A percentile compares a stretch with the other conserved stretches of the same genome.
Conservation (phyloP, 2,329 filamentous ascomycete species). For the Botrytis aclada region DNA sequence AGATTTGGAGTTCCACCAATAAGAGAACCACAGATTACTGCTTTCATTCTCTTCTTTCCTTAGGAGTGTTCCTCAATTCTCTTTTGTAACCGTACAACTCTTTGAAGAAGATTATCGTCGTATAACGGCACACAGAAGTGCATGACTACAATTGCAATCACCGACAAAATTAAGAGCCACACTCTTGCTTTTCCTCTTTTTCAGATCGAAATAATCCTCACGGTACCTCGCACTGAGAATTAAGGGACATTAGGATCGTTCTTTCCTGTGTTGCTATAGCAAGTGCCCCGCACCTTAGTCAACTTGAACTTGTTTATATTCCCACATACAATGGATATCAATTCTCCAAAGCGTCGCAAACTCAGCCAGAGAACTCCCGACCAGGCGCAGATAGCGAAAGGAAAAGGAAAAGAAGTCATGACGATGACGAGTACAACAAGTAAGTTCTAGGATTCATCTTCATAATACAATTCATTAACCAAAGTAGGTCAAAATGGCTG, state of each 20-base stretch:
- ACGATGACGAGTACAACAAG: conserved; percentile 1
- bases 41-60: not conserved
- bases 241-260: not conserved
- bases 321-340: conserved; percentile 6
- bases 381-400: conserved; percentile 14
- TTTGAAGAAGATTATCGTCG: not conserved
- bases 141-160: not conserved
- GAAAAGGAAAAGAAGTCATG: conserved; percentile 14
- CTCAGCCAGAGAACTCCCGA: conserved; percentile 19
- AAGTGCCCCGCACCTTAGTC: not conserved
- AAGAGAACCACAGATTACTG: not conserved
- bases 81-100: not conserved
- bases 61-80: not conserved
- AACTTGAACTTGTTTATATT: not conserved
- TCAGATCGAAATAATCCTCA: not conserved
- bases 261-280: not conserved
- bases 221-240: not conserved
- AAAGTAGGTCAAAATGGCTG: conserved; percentile 34
- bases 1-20: not conserved
- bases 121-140: not conserved
- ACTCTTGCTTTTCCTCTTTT: not conserved
- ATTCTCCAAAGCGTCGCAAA: conserved; percentile 31
- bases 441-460: not conserved
- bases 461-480: not conserved
- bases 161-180: not conserved